Base-by-base conservation (phyloP, 805 yeast species). In the Candida bentonensis region DNA sequence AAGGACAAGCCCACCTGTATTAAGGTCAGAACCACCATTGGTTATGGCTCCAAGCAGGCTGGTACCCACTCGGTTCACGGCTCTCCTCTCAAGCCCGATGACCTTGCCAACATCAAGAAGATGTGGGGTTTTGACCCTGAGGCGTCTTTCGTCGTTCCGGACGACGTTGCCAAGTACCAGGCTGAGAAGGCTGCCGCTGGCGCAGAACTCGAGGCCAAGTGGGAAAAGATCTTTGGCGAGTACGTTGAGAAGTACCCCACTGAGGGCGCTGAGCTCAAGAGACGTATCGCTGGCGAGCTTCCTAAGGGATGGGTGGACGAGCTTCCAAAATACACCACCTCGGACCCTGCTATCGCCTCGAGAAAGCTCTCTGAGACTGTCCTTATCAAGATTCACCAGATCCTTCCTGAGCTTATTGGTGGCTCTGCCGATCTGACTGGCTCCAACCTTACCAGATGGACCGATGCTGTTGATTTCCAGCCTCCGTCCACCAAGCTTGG, bases 341-440 rank as follows among this genome's bases (percentile, higher is more conserved):
- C 61, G 26, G 98, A 89, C 69, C 66, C 72, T 55, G 80, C 96
- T 42, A 72, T 87, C 54, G 98, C 98, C 51, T 76, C 96, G 49
- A 83, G 98, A 76, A 89, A 89, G 74, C 72, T 87, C 59, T 82
- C 94, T 44, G 96, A 89, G 73, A 72, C 71, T 54, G 85, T 80
- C 34, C 69, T 89, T 58, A 70, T 73, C 54, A 66, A 69, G 51
- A 65, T 89, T 56, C 71, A 73, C 56, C 73, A 72, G 22, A 74
- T 55, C 40, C 53, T 89, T 44, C 97, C 97, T 45, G 96, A 87
- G 73, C 69, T 89, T 51, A 69, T 89, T 60, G 96, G 96, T 70
- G 98, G 98, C 61, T 88, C 97, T 53, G 98, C 98, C 47, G 98
- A 89, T 69, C 77, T 89, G 70, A 89, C 97, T 47, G 94, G 94